Base-by-base conservation (phyloP, 345 rosid genomes). In the Eucalyptus leucophloia region DNA sequence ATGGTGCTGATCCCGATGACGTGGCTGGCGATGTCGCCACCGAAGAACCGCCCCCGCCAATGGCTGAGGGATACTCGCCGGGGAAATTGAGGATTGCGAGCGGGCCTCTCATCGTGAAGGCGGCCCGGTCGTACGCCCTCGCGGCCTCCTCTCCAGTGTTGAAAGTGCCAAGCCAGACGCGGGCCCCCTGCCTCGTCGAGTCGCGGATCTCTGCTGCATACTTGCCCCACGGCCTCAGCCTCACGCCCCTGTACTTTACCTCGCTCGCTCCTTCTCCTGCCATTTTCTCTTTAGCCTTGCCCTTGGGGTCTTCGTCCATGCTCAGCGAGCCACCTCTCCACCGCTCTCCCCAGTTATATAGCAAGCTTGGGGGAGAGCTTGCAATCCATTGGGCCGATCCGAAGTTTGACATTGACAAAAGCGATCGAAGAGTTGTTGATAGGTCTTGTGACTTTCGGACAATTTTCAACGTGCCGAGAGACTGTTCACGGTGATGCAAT, bases 201-300 rank as follows among this genome's bases (percentile, higher is more conserved):
- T 97, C 98, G 18, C 97, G 95, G 89, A 97, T 97, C 94, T 97
- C 98, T 5, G 97, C 97, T n/a, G 98, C 98, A 80, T 88, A 96
- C 88, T 96, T 96, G 1, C 98, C 98, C 98, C 98, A 97, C 1
- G 98, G 98, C 49, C 98, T 92, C 91, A 94, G 89, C 82, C 98
- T 62, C 40, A 90, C 91, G 28, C 90, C 90, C 65, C 90, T 65
- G 90, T 86, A 67, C 88, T 86, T 89, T 44, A 56, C 87, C 40
- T 42, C 82, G 34, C 89, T 77, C 53, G 42, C 51, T 28, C 53
- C 80, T n/a, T 77, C 86, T 60, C 40, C 88, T 44, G 28, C 58
- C 81, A 42, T 87, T 44, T 86, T 34, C 19, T 62, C 58, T 24
- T 47, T 65, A 26, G 51, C 45, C 86, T 45, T 58, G 56, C 8